These are phyloP conservation scores for Tothia fuscella DNA, from an alignment of 2,329 filamentous ascomycete species.

Conservation along the genomic window DNA sequence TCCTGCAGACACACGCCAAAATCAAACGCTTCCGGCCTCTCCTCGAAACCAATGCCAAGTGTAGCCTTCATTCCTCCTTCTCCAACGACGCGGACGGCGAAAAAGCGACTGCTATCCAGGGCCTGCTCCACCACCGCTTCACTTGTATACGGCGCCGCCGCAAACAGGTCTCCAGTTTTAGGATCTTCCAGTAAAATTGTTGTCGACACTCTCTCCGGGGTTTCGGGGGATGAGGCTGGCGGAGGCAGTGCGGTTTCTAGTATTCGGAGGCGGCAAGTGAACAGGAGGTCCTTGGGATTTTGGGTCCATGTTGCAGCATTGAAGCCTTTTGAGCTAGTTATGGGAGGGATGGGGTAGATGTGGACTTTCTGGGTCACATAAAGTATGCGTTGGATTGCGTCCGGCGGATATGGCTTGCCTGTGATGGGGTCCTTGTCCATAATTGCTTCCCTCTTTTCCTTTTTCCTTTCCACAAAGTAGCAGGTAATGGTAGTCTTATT, in stretches of 20 bases:
- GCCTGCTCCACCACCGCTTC: conserved; percentile 60
- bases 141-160: conserved; percentile 65
- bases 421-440: conserved; percentile 65
- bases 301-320: conserved; percentile 64
- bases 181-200: conserved; percentile 73
- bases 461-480: background rate
- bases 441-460: background rate
- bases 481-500: background rate
- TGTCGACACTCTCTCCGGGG: conserved; percentile 49
- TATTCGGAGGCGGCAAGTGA: conserved; percentile 69
- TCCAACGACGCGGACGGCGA: conserved; percentile 69
- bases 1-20: conserved; percentile 73
- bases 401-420: conserved; percentile 52
- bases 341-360: conserved; percentile 77
- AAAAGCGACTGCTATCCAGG: conserved; percentile 71
- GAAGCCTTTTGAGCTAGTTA: conserved; percentile 68
- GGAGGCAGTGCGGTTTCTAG: conserved; percentile 55
- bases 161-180: conserved; percentile 62
- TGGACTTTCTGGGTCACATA: conserved; percentile 65
- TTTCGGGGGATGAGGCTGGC: conserved; percentile 19
- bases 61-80: conserved; percentile 64
- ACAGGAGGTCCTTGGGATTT: conserved; percentile 59
- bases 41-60: conserved; percentile 77
- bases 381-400: conserved; percentile 75
- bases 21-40: conserved; percentile 75